A percentile compares a stretch with the other conserved stretches of the same genome.
These are phyloP conservation scores for Globisporangium spiculum DNA, from an alignment of 352 stramenopile species.

Conservation along the genomic window DNA sequence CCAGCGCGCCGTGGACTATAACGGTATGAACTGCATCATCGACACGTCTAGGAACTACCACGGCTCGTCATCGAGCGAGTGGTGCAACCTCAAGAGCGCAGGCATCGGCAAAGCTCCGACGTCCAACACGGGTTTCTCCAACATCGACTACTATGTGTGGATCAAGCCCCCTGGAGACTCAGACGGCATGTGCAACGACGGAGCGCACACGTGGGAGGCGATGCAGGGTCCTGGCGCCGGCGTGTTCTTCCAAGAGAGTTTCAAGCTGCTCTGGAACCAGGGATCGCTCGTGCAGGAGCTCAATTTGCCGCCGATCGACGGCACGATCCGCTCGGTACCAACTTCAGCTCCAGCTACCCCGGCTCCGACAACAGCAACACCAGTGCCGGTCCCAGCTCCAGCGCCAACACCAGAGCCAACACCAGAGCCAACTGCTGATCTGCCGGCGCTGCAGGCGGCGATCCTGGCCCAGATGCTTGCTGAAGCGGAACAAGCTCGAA, in stretches of 20 bases:
- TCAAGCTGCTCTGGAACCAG: constrained; percentile 65
- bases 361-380: background rate
- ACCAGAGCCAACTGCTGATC: background rate
- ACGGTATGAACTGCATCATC: constrained; percentile 50
- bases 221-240: constrained; percentile 52
- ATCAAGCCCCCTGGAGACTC: constrained; percentile 67
- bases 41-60: constrained; percentile 56
- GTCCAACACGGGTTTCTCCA: constrained; percentile 36
- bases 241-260: constrained; percentile 54
- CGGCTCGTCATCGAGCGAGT: constrained; percentile 28
- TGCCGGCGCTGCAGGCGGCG: background rate
- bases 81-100: constrained; percentile 46
- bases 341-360: background rate
- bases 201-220: constrained; percentile 37
- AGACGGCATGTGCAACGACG: constrained; percentile 45
- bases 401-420: background rate
- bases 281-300: constrained; percentile 23
- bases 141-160: constrained; percentile 76
- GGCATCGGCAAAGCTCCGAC: constrained; percentile 51
- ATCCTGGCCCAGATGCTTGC: background rate
- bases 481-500: background rate
- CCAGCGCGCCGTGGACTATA: constrained; percentile 42
- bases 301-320: background rate
- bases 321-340: background rate
- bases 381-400: background rate